phyloP scores from a whole-genome alignment of 306 rosid species.

The Rosa rugosa region DNA sequence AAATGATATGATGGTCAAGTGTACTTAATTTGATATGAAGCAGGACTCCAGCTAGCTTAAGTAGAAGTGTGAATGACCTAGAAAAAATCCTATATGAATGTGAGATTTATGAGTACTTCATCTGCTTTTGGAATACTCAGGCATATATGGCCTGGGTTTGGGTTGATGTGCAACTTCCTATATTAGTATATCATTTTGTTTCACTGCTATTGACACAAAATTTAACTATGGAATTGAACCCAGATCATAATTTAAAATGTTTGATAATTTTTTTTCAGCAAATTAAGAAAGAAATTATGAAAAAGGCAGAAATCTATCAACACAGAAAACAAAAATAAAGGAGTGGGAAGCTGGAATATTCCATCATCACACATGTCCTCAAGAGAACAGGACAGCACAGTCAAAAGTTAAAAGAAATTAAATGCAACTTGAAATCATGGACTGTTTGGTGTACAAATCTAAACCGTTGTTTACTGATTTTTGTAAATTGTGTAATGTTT shows the following conservation, averaged over 20 bases:
- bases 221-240: background rate
- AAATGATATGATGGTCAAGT: background rate
- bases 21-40: background rate
- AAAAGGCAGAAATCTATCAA: background rate
- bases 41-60: background rate
- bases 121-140: background rate
- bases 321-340: no score
- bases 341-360: background rate
- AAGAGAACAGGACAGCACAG: background rate
- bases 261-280: background rate
- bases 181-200: background rate
- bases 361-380: background rate
- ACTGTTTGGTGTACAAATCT: background rate
- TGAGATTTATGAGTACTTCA: background rate
- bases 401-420: background rate
- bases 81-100: background rate
- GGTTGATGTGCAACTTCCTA: background rate
- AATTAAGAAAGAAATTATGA: background rate
- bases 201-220: background rate
- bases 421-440: background rate
- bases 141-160: background rate
- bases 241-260: background rate
- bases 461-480: background rate
- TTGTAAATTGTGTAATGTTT: background rate
- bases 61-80: background rate